Evolutionary conservation across 23 red algal genomes (phyloP).

Genomic region (Pyropia yezoensis): DNA sequence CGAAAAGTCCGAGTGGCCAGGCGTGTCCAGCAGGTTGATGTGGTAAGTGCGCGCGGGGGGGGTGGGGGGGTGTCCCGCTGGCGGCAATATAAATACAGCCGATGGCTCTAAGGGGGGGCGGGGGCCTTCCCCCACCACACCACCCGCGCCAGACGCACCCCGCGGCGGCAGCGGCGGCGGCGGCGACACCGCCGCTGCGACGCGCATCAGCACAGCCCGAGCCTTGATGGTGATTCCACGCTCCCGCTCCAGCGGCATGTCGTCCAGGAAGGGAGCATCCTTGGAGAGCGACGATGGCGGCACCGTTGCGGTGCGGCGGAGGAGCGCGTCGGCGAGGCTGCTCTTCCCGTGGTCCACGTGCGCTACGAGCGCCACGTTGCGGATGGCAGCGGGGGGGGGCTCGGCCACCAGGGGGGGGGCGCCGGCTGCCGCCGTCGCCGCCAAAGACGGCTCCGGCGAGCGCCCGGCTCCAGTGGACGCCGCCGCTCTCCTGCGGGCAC

Average conservation of each 20-base stretch:
- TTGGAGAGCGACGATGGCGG: conserved; percentile 18
- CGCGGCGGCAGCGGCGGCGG: neutral
- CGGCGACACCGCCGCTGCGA: neutral
- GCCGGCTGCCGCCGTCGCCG: too few relatives aligned
- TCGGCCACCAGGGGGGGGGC: neutral
- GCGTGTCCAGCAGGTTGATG: conserved; percentile 84
- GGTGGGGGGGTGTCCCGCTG: too few relatives aligned
- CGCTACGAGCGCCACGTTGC: conserved; percentile 24
- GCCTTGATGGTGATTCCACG: conserved; percentile 91
- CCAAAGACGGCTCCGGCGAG: too few relatives aligned
- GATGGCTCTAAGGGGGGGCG: too few relatives aligned
- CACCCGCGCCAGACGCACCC: too few relatives aligned
- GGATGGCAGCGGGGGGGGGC: conserved; percentile 6
- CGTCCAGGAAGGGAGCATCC: conserved; percentile 68
- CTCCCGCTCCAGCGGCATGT: conserved; percentile 68
- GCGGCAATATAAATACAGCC: too few relatives aligned
- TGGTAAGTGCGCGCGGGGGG: conserved; percentile 7
- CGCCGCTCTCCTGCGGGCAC: too few relatives aligned
- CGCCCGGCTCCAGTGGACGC: too few relatives aligned
- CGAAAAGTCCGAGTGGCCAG: conserved; percentile 91
- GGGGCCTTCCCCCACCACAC: too few relatives aligned
- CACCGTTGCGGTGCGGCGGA: conserved; percentile 55
- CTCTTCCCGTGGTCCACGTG: conserved; percentile 68
- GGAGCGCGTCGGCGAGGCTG: conserved; percentile 17
- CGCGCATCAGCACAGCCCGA: conserved; percentile 62